Evolutionary conservation across 164 flowering plant species (phyloP).

Genomic region (Dillenia suffruticosa): DNA sequence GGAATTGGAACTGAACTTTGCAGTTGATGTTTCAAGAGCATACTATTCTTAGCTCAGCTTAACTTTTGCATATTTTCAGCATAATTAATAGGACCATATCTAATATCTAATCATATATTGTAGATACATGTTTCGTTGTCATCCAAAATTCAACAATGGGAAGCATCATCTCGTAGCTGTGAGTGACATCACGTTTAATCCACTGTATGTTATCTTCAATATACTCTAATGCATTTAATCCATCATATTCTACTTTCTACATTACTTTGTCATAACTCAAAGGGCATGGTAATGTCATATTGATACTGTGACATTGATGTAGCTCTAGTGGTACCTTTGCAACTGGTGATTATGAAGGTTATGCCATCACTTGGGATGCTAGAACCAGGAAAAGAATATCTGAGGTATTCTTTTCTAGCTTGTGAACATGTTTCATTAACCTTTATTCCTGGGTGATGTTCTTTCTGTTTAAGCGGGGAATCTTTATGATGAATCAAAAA

Average conservation of each 20-base stretch:
- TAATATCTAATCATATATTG: slow-evolving; percentile 8
- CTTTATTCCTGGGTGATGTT: too few species aligned
- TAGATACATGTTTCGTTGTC: slow-evolving; percentile 79
- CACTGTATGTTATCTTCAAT: slow-evolving; percentile 41
- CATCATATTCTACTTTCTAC: slow-evolving; percentile 1
- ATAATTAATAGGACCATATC: neutral
- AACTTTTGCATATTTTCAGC: too few species aligned
- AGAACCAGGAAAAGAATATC: slow-evolving; percentile 49
- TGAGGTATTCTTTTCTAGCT: slow-evolving; percentile 47
- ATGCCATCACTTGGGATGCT: slow-evolving; percentile 73
- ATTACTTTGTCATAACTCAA: neutral
- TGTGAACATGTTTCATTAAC: neutral
- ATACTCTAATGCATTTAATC: too few species aligned
- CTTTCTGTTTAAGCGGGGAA: too few species aligned
- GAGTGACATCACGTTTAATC: slow-evolving; percentile 77
- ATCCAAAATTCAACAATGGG: slow-evolving; percentile 62
- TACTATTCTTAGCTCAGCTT: too few species aligned
- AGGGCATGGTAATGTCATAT: neutral
- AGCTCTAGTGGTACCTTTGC: slow-evolving; percentile 48
- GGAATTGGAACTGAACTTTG: too few species aligned
- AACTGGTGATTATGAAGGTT: slow-evolving; percentile 82
- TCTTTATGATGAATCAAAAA: too few species aligned
- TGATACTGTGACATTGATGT: slow-evolving; percentile 5
- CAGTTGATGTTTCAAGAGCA: too few species aligned
- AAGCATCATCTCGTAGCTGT: slow-evolving; percentile 53